Evolutionary conservation across 2,329 filamentous ascomycete species (phyloP).

Genomic region (Botrytis cinerea): DNA sequence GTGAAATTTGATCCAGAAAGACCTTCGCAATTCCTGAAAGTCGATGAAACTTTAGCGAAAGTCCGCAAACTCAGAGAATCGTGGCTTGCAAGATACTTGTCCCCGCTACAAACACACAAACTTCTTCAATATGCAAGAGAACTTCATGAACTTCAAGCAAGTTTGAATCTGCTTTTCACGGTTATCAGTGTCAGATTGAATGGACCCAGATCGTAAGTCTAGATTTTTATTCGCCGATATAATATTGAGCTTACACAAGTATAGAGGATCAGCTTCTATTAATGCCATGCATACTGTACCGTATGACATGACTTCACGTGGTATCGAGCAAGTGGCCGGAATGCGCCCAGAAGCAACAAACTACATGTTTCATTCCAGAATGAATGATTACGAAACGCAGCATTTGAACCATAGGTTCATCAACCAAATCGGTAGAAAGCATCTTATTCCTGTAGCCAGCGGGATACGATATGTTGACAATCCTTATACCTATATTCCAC

Average conservation of each 20-base stretch:
- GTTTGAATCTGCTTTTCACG: not conserved
- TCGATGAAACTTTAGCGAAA: constrained; percentile 7
- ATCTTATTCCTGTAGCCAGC: no score
- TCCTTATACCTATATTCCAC: not conserved
- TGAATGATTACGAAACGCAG: no score
- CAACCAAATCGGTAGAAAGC: no score
- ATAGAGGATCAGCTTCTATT: not conserved
- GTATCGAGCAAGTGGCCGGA: no score
- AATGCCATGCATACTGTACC: no score
- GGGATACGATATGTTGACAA: not conserved
- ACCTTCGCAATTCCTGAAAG: not conserved
- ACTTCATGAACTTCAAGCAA: not conserved
- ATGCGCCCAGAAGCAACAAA: no score
- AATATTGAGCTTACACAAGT: not conserved
- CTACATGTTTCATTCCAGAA: no score
- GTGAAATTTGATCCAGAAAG: not conserved
- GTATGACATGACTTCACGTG: no score
- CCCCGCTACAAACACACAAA: not conserved
- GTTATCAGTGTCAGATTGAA: not conserved
- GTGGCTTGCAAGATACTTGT: not conserved
- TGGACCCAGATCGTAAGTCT: not conserved
- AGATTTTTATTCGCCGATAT: not conserved
- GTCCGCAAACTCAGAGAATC: not conserved
- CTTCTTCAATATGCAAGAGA: not conserved
- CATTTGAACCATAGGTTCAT: no score